These are phyloP conservation scores for Tulasnella sp. DNA, from an alignment of 768 basidiomycete species.

Conservation along the genomic window DNA sequence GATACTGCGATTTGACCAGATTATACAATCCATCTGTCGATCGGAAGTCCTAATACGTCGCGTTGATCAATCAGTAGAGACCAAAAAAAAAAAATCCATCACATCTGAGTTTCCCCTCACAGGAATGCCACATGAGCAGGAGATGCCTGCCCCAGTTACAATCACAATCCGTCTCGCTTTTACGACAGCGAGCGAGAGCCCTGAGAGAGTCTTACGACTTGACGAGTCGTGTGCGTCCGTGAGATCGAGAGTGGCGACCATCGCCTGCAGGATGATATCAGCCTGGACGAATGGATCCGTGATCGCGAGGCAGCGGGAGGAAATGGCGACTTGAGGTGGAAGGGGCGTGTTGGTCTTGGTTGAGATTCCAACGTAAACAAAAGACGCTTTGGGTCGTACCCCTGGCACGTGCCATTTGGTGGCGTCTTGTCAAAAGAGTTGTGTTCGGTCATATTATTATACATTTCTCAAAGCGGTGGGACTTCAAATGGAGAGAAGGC, in stretches of 20 bases:
- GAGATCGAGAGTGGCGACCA: slow-evolving; percentile 24
- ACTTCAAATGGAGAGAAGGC: too few relatives aligned
- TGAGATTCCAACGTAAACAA: not conserved
- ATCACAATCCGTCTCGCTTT: slow-evolving; percentile 82
- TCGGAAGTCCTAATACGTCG: slow-evolving; percentile 98
- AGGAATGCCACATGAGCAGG: slow-evolving; percentile 92
- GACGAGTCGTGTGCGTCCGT: slow-evolving; percentile 22
- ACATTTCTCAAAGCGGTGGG: too few relatives aligned
- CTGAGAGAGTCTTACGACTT: slow-evolving; percentile 36
- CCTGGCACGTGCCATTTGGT: too few relatives aligned
- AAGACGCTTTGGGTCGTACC: too few relatives aligned
- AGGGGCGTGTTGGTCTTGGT: not conserved
- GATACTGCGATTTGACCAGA: slow-evolving; percentile 76
- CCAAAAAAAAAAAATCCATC: not conserved
- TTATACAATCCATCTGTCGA: slow-evolving; percentile 88
- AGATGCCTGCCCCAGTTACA: slow-evolving; percentile 91
- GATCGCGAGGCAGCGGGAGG: not conserved
- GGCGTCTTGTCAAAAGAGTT: too few relatives aligned
- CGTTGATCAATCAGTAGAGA: too few relatives aligned
- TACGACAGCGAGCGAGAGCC: slow-evolving; percentile 64
- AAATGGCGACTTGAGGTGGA: not conserved
- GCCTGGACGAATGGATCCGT: not conserved
- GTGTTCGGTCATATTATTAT: too few relatives aligned
- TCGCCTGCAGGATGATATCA: not conserved
- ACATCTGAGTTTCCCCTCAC: slow-evolving; percentile 49